These are phyloP conservation scores for Cladophialophora bantiana DNA, from an alignment of 2,329 filamentous ascomycete genomes.

Conservation along the genomic window DNA sequence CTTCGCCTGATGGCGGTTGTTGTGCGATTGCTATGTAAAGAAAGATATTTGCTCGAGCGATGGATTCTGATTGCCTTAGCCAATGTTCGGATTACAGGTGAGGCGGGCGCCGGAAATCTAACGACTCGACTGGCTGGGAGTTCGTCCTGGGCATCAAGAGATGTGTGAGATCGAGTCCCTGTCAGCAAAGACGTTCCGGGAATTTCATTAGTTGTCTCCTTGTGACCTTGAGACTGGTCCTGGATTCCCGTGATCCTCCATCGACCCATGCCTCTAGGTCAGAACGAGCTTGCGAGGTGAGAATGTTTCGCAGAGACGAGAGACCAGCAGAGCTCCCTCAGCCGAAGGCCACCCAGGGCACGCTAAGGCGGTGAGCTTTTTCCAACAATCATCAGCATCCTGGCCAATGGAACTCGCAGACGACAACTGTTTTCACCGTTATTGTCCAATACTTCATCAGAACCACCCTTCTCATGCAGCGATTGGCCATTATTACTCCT, in stretches of 20 bases:
- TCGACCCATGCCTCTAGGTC: background rate
- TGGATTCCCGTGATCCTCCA: background rate
- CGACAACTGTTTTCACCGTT: background rate
- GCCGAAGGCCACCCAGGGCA: background rate
- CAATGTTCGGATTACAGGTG: background rate
- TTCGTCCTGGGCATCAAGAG: too few species aligned
- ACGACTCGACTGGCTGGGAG: constrained; percentile 1
- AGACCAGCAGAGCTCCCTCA: background rate
- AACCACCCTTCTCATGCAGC: background rate
- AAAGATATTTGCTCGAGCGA: background rate
- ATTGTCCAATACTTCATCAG: constrained; percentile 12
- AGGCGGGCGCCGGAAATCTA: constrained; percentile 8
- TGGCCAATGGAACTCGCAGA: background rate
- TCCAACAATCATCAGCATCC: background rate
- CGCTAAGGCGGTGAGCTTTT: background rate
- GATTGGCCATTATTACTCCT: constrained; percentile 9
- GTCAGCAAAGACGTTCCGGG: background rate
- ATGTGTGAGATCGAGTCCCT: background rate
- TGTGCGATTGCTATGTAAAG: background rate
- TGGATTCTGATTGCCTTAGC: background rate
- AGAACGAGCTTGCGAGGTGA: background rate
- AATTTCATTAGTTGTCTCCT: background rate
- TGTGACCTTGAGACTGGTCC: background rate
- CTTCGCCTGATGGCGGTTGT: background rate
- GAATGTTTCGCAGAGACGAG: constrained; percentile 2